Conservation (phyloP, 73 alveolate genomes). For the Halteria grandinella region DNA sequence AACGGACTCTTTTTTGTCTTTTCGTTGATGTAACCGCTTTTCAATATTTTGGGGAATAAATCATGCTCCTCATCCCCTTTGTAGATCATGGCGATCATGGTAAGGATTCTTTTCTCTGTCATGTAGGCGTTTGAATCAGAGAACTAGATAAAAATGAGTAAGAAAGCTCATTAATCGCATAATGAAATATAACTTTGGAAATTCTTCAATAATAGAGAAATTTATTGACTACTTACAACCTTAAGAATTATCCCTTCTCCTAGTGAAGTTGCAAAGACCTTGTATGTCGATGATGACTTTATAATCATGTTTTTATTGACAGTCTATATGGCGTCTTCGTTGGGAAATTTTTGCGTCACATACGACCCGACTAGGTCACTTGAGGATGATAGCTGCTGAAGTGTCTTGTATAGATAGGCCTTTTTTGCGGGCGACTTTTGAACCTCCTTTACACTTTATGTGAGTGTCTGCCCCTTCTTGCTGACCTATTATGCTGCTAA, state of each 20-base stretch:
- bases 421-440: neutral
- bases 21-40: neutral
- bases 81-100: neutral
- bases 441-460: too few relatives aligned
- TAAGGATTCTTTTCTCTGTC: neutral
- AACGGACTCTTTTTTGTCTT: neutral
- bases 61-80: neutral
- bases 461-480: too few relatives aligned
- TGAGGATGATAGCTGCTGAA: neutral
- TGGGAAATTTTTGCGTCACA: too few relatives aligned
- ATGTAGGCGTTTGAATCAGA: neutral
- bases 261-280: neutral
- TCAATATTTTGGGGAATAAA: neutral
- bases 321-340: too few relatives aligned
- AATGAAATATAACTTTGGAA: neutral
- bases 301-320: neutral
- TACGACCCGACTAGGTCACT: too few relatives aligned
- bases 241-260: neutral
- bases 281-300: slow-evolving; percentile 10
- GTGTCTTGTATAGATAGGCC: neutral
- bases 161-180: neutral
- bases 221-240: neutral
- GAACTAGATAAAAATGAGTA: neutral
- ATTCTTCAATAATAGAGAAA: neutral
- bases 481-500: too few relatives aligned